Evolutionary conservation across 306 rosid genomes (phyloP).

Genomic region (Lathyrus tuberosus): DNA sequence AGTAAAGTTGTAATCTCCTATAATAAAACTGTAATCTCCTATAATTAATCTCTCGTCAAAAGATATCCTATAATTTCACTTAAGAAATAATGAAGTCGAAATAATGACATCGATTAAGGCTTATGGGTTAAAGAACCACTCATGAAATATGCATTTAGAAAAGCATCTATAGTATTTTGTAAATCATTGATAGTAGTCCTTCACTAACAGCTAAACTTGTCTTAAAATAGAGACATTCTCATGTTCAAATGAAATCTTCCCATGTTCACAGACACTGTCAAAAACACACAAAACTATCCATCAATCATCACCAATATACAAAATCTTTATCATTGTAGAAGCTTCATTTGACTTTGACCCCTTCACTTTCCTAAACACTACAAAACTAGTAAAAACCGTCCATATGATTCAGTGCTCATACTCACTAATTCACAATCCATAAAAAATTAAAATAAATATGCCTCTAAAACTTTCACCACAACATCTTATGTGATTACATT

Average conservation of each 20-base stretch:
- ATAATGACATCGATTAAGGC: too few species aligned
- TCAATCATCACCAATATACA: conserved; percentile 18
- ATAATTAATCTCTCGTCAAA: too few species aligned
- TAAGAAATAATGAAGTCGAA: too few species aligned
- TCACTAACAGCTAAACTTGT: not conserved
- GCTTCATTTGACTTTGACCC: conserved; percentile 29
- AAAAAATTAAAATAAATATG: conserved; percentile 35
- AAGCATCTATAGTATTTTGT: not conserved
- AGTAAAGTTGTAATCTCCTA: too few species aligned
- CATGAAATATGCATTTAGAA: not conserved
- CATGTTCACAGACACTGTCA: conserved; percentile 7
- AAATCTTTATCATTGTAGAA: not conserved
- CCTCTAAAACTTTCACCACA: conserved; percentile 44
- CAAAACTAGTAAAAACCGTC: conserved; percentile 43
- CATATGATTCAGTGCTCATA: conserved; percentile 52
- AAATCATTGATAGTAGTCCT: conserved; percentile 8
- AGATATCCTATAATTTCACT: too few species aligned
- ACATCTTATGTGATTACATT: conserved; percentile 23
- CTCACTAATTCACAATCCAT: conserved; percentile 28
- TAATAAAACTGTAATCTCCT: too few species aligned
- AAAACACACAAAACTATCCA: not conserved
- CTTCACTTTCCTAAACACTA: conserved; percentile 33
- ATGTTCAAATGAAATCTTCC: conserved; percentile 9
- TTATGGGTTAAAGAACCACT: too few species aligned
- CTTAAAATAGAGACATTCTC: conserved; percentile 14